These are phyloP conservation scores for Botrytis squamosa DNA, from an alignment of 2,329 filamentous ascomycete species.

Conservation along the genomic window DNA sequence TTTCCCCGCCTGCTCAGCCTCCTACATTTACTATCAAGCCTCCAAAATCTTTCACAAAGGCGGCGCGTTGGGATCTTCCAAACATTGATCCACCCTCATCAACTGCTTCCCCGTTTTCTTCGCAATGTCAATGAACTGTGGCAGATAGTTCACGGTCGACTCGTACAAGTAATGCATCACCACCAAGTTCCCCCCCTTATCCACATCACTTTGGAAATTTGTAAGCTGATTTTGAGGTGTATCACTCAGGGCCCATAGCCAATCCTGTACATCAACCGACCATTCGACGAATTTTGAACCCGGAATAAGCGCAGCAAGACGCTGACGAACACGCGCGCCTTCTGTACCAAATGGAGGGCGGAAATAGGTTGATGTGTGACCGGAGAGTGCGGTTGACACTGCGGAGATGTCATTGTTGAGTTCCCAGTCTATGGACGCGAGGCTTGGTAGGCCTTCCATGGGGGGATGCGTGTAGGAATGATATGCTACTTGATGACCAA, in stretches of 20 bases:
- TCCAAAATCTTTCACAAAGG: conserved; percentile 40
- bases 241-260: conserved; percentile 60
- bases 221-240: conserved; percentile 67
- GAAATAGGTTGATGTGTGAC: conserved; percentile 55
- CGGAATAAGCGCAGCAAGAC: conserved; percentile 52
- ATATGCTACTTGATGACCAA: conserved; percentile 66
- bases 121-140: conserved; percentile 63
- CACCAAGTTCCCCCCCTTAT: conserved; percentile 60
- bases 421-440: conserved; percentile 59
- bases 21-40: too few species aligned
- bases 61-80: conserved; percentile 60
- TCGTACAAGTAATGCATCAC: conserved; percentile 70
- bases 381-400: conserved; percentile 41
- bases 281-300: conserved; percentile 63
- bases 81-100: conserved; percentile 66
- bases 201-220: conserved; percentile 62
- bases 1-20: too few species aligned
- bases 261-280: conserved; percentile 71
- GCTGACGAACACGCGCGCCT: conserved; percentile 64
- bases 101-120: conserved; percentile 62
- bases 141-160: conserved; percentile 61
- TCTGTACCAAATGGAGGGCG: conserved; percentile 68
- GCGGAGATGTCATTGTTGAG: conserved; percentile 56
- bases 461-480: conserved; percentile 70
- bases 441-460: conserved; percentile 56